Evolutionary conservation across 83 land plant genomes (phyloP), one percentile per base, ranked within the genome.

Genomic region (Larix sibirica): DNA sequence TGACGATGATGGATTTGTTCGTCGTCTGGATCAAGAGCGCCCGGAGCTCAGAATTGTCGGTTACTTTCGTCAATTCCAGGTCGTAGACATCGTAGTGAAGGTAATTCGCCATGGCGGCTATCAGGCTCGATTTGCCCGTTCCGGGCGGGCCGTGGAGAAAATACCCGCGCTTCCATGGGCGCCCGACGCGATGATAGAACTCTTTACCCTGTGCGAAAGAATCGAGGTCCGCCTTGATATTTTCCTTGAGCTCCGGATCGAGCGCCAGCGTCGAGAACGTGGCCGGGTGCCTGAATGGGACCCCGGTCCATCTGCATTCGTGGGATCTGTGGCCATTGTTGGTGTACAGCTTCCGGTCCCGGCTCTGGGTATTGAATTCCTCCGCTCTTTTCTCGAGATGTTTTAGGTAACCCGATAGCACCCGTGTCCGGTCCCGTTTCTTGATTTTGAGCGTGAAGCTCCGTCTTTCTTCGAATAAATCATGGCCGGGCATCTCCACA

Each of bases 101-200:
- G 68, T 71, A 87, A 62, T 93, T 95, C 21, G 97, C 97, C 86
- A 95, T 95, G 82, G 97, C 97, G 9, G 91, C 97, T 23, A 95
- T 91, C 59, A 95, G 82, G 82, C 96, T 93, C 62, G 97, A 95
- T 33, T 93, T 94, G 4, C 97, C 97, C 12, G 97, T 85, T 13
- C 97, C 97, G 9, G 97, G 97, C 3, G 94, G 94, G 16, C 97
- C 94, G 80, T 93, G 87, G 12, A 95, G 89, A 64, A 95, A 87
- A 62, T 95, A 95, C 4, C 97, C 97, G 20, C 97, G 83, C 84
- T 95, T 95, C 97, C 97, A 95, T n/a, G 97, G 83, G 8, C 95
- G 88, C 17, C 96, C 97, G 13, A 89, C 89, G 18, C 90, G 62
- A 23, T 84, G 84, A 79, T 93, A 93, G 81, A 91, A 91, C 28